Evolutionary conservation across 2,329 filamentous ascomycete genomes (phyloP).

Genomic region (Ophiostoma perfectum): DNA sequence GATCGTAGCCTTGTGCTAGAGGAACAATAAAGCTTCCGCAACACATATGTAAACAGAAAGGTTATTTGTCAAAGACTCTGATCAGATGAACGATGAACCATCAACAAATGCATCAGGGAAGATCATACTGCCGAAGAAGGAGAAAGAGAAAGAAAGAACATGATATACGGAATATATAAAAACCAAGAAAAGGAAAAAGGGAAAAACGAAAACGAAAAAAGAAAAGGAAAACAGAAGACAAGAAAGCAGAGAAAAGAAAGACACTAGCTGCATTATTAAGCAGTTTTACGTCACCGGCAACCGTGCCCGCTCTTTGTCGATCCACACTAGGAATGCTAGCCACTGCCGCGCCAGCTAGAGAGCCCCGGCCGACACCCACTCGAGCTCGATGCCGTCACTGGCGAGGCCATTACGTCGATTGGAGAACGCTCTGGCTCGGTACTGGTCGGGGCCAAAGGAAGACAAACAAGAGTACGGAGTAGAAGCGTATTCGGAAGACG

Average conservation of each 20-base stretch:
- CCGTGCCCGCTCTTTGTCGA: neutral
- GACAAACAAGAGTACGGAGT: neutral
- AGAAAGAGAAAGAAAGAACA: too few species aligned
- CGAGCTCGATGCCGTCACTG: slow-evolving; percentile 3
- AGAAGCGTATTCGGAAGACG: neutral
- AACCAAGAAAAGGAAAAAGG: too few species aligned
- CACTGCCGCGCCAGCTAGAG: neutral
- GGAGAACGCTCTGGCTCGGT: neutral
- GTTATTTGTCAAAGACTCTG: too few species aligned
- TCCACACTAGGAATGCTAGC: neutral
- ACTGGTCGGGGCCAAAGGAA: neutral
- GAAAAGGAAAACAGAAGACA: neutral
- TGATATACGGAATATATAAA: too few species aligned
- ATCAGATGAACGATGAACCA: too few species aligned
- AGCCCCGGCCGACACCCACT: neutral
- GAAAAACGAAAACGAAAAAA: neutral
- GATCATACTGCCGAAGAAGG: too few species aligned
- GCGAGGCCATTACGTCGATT: neutral
- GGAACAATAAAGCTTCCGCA: neutral
- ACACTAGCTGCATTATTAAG: slow-evolving; percentile 3
- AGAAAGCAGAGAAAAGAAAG: neutral
- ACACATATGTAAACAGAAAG: neutral
- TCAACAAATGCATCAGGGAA: too few species aligned
- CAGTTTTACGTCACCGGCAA: neutral
- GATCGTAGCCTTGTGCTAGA: neutral